Evolutionary conservation across 78 protist species (phyloP).

Genomic region (Acrasis kona): DNA sequence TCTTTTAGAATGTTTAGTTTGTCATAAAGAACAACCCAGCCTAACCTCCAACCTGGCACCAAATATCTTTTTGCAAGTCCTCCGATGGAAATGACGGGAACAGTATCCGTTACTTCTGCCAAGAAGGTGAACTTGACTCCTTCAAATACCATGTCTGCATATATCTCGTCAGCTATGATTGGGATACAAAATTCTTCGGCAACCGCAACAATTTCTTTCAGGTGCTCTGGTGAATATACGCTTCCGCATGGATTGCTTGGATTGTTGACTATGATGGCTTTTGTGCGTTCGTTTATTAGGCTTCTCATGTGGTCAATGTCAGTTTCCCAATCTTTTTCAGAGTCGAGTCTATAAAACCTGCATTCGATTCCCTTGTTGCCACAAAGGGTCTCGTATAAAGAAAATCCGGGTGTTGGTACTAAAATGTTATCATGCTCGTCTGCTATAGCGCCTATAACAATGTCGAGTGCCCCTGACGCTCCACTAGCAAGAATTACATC

Average conservation of each 20-base stretch:
- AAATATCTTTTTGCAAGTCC: constrained; percentile 85
- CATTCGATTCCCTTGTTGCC: constrained; percentile 31
- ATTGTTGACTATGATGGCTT: constrained; percentile 75
- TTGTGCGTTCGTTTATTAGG: constrained; percentile 55
- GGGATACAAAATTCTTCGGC: constrained; percentile 67
- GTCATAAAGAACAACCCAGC: constrained; percentile 79
- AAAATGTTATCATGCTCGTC: constrained; percentile 67
- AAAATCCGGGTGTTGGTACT: constrained; percentile 86
- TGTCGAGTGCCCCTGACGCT: constrained; percentile 82
- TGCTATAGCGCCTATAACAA: constrained; percentile 56
- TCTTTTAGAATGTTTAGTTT: constrained; percentile 23
- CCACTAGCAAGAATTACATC: constrained; percentile 66
- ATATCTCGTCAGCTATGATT: constrained; percentile 86
- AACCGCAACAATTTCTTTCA: constrained; percentile 31
- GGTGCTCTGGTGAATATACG: constrained; percentile 44
- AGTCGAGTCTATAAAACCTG: constrained; percentile 44
- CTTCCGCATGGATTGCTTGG: constrained; percentile 92
- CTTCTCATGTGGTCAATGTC: constrained; percentile 50
- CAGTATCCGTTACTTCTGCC: constrained; percentile 39
- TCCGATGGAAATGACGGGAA: constrained; percentile 70
- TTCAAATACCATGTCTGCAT: constrained; percentile 66
- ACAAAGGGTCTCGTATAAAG: constrained; percentile 66
- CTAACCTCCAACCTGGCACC: constrained; percentile 92
- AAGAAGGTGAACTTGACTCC: constrained; percentile 31
- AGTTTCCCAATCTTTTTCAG: constrained; percentile 65